These are phyloP conservation scores for Aspergillus nomiae DNA, from an alignment of 2,329 filamentous ascomycete species.

Conservation along the genomic window DNA sequence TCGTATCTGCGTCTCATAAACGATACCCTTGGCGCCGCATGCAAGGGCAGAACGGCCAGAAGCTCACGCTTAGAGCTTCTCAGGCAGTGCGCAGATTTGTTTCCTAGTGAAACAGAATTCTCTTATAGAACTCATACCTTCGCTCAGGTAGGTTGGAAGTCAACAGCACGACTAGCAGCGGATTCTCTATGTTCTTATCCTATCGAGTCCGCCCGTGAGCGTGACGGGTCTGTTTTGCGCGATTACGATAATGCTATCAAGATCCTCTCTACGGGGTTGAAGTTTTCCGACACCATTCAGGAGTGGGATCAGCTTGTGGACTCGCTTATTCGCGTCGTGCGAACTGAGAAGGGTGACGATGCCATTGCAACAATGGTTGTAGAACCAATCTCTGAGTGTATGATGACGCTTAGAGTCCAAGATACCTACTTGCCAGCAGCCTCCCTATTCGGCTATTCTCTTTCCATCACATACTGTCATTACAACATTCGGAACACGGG, in stretches of 20 bases:
- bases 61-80: constrained; percentile 41
- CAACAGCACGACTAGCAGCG: constrained; percentile 34
- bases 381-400: constrained; percentile 67
- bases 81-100: constrained; percentile 38
- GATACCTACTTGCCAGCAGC: constrained; percentile 39
- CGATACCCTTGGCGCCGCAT: constrained; percentile 35
- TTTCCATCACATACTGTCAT: constrained; percentile 36
- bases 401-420: constrained; percentile 39
- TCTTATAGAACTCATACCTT: constrained; percentile 13
- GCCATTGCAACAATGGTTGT: constrained; percentile 67
- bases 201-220: constrained; percentile 44
- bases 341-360: constrained; percentile 66
- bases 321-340: constrained; percentile 58
- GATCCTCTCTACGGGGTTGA: constrained; percentile 64
- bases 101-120: constrained; percentile 18
- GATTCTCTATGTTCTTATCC: constrained; percentile 44
- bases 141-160: constrained; percentile 37
- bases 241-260: constrained; percentile 71
- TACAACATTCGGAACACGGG: not conserved
- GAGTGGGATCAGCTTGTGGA: constrained; percentile 59
- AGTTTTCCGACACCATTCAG: constrained; percentile 28
- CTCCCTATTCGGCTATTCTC: constrained; percentile 34
- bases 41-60: constrained; percentile 36
- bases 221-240: constrained; percentile 57
- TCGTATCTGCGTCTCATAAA: constrained; percentile 34